Evolutionary conservation across 2,329 filamentous ascomycete genomes (phyloP).

Genomic region (Talaromyces marneffei): DNA sequence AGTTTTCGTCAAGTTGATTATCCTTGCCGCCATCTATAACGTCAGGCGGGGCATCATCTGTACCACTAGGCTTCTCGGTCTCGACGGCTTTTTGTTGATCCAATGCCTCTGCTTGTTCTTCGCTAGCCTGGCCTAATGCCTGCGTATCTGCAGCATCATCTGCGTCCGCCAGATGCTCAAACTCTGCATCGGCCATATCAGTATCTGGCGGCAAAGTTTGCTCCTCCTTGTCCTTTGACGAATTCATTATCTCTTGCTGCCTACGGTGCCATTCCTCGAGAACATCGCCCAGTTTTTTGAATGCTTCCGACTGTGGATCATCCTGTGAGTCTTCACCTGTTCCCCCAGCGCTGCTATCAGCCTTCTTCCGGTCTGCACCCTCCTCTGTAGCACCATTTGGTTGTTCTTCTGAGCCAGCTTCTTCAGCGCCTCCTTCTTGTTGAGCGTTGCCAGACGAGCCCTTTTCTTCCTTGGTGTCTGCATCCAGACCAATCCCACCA

Average conservation of each 20-base stretch:
- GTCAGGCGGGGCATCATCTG: constrained; percentile 55
- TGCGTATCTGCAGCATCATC: constrained; percentile 78
- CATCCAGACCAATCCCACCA: constrained; percentile 34
- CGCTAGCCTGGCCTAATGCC: constrained; percentile 78
- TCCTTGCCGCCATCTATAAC: constrained; percentile 36
- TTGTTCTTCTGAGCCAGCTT: constrained; percentile 44
- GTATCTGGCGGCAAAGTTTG: constrained; percentile 55
- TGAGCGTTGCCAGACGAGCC: constrained; percentile 42
- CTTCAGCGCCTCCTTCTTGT: constrained; percentile 39
- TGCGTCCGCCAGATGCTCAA: constrained; percentile 86
- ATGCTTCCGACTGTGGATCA: constrained; percentile 58
- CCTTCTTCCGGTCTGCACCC: constrained; percentile 34
- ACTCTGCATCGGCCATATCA: constrained; percentile 76
- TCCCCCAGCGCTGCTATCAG: constrained; percentile 32
- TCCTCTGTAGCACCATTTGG: constrained; percentile 39
- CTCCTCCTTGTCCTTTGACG: constrained; percentile 48
- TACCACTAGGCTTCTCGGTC: constrained; percentile 51
- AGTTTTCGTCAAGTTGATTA: constrained; percentile 39
- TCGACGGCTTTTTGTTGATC: constrained; percentile 88
- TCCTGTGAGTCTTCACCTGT: constrained; percentile 30
- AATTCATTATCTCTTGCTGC: constrained; percentile 71
- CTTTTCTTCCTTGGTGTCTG: constrained; percentile 37
- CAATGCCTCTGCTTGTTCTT: constrained; percentile 79
- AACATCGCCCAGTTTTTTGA: constrained; percentile 90
- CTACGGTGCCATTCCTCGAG: constrained; percentile 89